Evolutionary conservation across 2,329 filamentous ascomycete genomes (phyloP), one percentile per base, ranked within the genome.

Genomic region (Capronia americana): DNA sequence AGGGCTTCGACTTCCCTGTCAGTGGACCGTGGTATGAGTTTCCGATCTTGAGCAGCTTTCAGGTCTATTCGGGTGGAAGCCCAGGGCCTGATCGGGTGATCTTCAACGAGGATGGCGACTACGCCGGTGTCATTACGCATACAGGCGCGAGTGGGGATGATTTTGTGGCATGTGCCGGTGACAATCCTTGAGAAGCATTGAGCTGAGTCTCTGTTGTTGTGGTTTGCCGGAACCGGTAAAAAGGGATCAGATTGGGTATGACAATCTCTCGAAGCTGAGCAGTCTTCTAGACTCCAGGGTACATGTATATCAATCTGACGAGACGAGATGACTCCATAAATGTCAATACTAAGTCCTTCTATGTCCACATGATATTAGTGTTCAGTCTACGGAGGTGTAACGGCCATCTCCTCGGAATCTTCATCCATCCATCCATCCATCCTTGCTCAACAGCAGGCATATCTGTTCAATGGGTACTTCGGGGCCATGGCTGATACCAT

Each of bases 11-110:
- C 48, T 89, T 90, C 75, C 70, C 80, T 1, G 83, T 88, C 4
- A 69, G 74, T 3, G 86, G 85, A 0, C 86, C 87, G 0, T 90
- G 86, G 74, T 84, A 88, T 67, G 88, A 90, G 76, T 90, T 88
- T 75, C 88, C 88, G 1, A 81, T 90, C 61, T 69, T 85, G 73
- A 77, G 75, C 14, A 80, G 77, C 30, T 82, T 82, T 23, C 71
- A 74, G 1, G 74, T 83, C 1, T 90, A 88, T 74, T 82, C 74
- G 64, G 87, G 88, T 56, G 86, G 87, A 26, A 85, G 84, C 1
- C 89, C 89, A 0, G 89, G 89, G 44, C 79, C 89, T 20, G 88
- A 91, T 74, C 86, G 89, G 57, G 86, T 91, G 61, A 77, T 90
- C 34, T 87, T 91, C 79, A 88, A 87, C 74, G 80, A 74, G 0